Evolutionary conservation across 2,329 filamentous ascomycete genomes (phyloP), one percentile per base, ranked within the genome.

Genomic region (Fusarium dlaminii): DNA sequence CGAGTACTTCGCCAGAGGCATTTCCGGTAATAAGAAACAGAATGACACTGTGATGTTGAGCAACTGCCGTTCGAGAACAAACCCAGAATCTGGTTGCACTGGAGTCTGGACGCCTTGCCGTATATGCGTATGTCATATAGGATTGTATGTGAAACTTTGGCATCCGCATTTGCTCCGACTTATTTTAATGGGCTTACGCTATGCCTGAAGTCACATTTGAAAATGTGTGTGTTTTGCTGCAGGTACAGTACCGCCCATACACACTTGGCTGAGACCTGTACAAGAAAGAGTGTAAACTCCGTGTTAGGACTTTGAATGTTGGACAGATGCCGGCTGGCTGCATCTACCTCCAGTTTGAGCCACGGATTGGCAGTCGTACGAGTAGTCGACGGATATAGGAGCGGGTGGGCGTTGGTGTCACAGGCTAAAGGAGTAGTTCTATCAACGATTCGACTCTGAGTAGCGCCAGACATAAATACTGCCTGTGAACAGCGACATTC

Each of bases 201-300:
- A 59, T 66, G 43, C 49, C 62, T 71, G 40, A 60, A 45, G 63
- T 36, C 46, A 51, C 54, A 56, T 67, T 52, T 43, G 32, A 56
- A 76, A 72, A 69, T 20, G 70, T 68, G 67, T 76, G 64, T 72
- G 67, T 70, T 65, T 61, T 72, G 68, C 73, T 77, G 75, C 75
- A 77, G 75, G 75, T 72, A 77, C 75, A 72, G 75, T 75, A 77
- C 75, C 75, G 52, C 48, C 51, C 30, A 45, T 54, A 8, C 59
- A 51, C 37, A 57, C 57, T 62, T 68, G 63, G 29, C 34, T 48
- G 63, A 60, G 18, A 54, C 63, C 20, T 42, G 43, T 30, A 24
- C 55, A 42, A 40, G 34, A 68, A 45, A 49, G 42, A 66, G 54
- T 45, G 58, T 66, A 51, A 45, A 63, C 59, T 74, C 59, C 63